Evolutionary conservation across 2,329 filamentous ascomycete genomes (phyloP).

Genomic region (Beauveria scarabaeidicola): DNA sequence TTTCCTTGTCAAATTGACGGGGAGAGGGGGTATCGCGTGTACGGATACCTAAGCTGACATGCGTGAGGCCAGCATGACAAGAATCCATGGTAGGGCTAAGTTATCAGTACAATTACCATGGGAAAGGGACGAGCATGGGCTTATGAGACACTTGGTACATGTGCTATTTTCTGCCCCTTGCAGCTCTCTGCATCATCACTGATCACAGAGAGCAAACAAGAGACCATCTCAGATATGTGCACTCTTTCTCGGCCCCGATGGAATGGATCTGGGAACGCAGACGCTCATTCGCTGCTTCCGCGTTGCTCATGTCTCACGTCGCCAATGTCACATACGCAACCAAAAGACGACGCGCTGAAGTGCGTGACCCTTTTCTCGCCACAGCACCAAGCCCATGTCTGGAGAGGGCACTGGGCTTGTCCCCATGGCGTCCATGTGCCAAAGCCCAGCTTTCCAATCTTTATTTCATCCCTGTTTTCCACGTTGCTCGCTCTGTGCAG

Average conservation of each 20-base stretch:
- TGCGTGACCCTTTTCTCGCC: not conserved
- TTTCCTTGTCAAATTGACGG: not conserved
- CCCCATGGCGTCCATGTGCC: constrained; percentile 8
- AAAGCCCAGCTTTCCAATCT: not conserved
- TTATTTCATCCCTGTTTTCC: not conserved
- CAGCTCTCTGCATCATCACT: too few species aligned
- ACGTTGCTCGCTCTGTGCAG: not conserved
- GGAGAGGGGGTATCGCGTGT: not conserved
- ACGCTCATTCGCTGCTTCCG: not conserved
- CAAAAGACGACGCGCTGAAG: not conserved
- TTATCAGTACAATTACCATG: too few species aligned
- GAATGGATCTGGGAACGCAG: not conserved
- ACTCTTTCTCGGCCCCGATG: not conserved
- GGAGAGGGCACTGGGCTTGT: not conserved
- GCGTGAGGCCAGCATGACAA: not conserved
- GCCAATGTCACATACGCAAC: not conserved
- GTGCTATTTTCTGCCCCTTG: not conserved
- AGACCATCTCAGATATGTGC: not conserved
- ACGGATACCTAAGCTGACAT: constrained; percentile 2
- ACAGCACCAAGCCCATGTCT: not conserved
- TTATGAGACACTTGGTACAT: not conserved
- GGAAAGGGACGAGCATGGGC: not conserved
- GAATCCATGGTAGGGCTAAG: too few species aligned
- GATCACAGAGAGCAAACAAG: not conserved
- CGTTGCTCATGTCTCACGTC: not conserved